phyloP scores from a whole-genome alignment of 345 rosid species.

The Syzygium aqueum region DNA sequence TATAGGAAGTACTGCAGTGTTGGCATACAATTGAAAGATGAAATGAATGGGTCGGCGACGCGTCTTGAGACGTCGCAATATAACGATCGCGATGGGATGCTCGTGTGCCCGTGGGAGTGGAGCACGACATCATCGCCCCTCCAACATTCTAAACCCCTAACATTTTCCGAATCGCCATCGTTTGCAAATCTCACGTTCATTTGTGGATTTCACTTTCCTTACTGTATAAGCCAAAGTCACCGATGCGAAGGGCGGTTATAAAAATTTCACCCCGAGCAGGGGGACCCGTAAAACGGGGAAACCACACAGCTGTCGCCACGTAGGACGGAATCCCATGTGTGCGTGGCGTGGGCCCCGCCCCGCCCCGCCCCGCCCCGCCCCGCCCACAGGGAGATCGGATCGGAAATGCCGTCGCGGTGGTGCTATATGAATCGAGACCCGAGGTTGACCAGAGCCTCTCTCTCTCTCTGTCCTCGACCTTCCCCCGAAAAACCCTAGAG shows the following conservation, averaged over 20 bases:
- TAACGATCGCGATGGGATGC: no score
- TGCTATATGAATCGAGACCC: constrained; percentile 53
- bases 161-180: no score
- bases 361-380: not conserved
- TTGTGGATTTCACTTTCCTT: no score
- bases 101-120: no score
- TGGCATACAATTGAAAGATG: no score
- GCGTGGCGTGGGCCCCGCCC: not conserved
- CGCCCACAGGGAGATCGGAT: not conserved
- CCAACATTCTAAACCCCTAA: no score
- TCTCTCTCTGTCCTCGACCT: not conserved
- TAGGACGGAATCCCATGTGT: not conserved
- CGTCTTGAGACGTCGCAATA: no score
- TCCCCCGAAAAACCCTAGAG: constrained; percentile 18
- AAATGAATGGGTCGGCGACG: no score
- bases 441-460: constrained; percentile 33
- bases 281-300: not conserved
- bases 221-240: not conserved
- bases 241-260: not conserved
- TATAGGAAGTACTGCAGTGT: no score
- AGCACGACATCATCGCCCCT: no score
- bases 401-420: not conserved
- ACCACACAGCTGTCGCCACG: not conserved
- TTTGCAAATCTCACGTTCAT: no score
- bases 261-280: no score